Evolutionary conservation across 2,329 filamentous ascomycete genomes (phyloP), one percentile per base, ranked within the genome.

Genomic region (Claviceps sorghi): DNA sequence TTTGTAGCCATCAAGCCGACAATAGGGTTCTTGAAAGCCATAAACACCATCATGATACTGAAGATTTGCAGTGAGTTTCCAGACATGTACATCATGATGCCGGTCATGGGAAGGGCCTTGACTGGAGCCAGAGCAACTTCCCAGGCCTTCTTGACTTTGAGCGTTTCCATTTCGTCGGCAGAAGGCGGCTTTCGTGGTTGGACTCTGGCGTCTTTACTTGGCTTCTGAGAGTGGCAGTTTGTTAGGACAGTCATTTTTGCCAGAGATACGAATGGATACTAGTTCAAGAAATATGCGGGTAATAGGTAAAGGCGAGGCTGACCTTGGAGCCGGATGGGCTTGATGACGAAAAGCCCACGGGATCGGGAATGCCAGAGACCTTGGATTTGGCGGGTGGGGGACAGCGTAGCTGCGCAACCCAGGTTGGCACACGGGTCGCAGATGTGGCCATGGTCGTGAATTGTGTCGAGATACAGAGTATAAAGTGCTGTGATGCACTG

Each of bases 81-180:
- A 34, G 91, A 94, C 93, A 98, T 98, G 78, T 98, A 98, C 89
- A 97, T 97, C 83, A 96, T 96, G 67, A 98, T 91, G 57, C 84
- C 90, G 53, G 94, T 97, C 93, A 98, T 98, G 54, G 93, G 93
- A 47, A 98, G 76, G 65, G 85, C 83, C 74, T 98, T 98, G 56
- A 93, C 84, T 0, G 93, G 93, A 2, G 85, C 91, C 48, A 98
- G 80, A 43, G 93, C 91, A 45, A 98, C 80, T 69, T 98, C 93
- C 93, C 93, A 98, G 0, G 93, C 93, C 69, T 98, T 98, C 72
- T 98, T 98, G 61, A 98, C 74, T 75, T 97, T 97, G 57, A 98
- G 76, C 22, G 85, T 89, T 67, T 97, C 91, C 77, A 90, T 96
- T 70, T 97, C 90, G 62, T 86, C 86, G 58, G 83, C 69, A 1